Percentiles rank a stretch among this genome's conserved stretches.
phyloP scores from a whole-genome alignment of 495 filamentous ascomycete species.

The Penicillium egyptiacum region DNA sequence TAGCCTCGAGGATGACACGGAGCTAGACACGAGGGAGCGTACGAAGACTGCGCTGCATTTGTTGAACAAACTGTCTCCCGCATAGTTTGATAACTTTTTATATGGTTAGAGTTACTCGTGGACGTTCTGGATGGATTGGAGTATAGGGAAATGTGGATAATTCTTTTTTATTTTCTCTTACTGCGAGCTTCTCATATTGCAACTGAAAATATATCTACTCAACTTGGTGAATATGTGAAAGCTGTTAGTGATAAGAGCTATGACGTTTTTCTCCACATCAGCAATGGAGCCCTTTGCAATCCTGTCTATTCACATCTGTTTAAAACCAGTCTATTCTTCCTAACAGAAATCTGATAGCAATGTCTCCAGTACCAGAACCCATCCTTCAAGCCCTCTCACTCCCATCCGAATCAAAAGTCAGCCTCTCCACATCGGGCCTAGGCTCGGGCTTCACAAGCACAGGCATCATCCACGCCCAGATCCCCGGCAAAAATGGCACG shows the following conservation, averaged over 20 bases:
- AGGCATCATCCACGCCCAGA: constrained; percentile 59
- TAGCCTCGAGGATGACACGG: constrained; percentile 66
- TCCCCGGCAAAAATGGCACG: constrained; percentile 35
- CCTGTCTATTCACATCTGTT: neutral
- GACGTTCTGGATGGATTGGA: neutral
- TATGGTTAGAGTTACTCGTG: neutral
- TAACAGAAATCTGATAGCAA: constrained; percentile 5
- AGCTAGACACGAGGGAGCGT: constrained; percentile 78
- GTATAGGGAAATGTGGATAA: neutral
- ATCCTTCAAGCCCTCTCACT: constrained; percentile 68
- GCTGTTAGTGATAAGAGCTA: neutral
- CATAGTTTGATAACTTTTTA: constrained; percentile 20
- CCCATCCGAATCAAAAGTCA: constrained; percentile 51
- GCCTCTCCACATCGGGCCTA: constrained; percentile 56
- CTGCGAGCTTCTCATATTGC: neutral
- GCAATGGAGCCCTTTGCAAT: neutral
- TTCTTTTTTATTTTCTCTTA: neutral
- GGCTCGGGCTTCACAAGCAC: constrained; percentile 78
- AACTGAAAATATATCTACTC: neutral
- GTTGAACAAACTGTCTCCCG: constrained; percentile 44
- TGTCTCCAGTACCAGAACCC: constrained; percentile 52
- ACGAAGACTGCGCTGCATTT: constrained; percentile 76
- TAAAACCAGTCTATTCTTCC: neutral
- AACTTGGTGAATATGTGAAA: neutral
- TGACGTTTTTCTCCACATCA: too few relatives aligned